Conservation (phyloP, 345 rosid species). For the Trapa bicornis region DNA sequence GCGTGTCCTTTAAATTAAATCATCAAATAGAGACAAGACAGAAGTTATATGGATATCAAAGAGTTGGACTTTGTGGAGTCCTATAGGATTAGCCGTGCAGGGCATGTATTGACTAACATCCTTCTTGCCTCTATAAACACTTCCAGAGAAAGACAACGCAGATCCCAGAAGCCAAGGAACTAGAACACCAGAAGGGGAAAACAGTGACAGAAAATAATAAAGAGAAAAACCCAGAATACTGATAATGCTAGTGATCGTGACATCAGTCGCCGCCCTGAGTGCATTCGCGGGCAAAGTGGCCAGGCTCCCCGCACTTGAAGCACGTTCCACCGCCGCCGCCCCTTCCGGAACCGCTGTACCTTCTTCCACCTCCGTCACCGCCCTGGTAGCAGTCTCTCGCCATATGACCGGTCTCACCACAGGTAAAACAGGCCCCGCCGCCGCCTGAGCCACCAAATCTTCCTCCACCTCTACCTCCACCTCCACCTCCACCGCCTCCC, state of each 20-base stretch:
- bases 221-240: not conserved
- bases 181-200: not conserved
- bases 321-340: slow-evolving; percentile 41
- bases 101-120: not conserved
- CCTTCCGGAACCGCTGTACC: slow-evolving; percentile 14
- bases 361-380: slow-evolving; percentile 24
- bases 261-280: slow-evolving; percentile 41
- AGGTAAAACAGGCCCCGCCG: slow-evolving; percentile 30
- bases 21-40: too few species aligned
- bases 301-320: slow-evolving; percentile 69
- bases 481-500: slow-evolving; percentile 23
- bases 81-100: not conserved
- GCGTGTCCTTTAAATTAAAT: too few species aligned
- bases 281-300: slow-evolving; percentile 85
- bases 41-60: too few species aligned
- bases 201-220: not conserved
- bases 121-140: not conserved
- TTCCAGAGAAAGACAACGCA: not conserved
- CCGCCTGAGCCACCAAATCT: slow-evolving; percentile 25
- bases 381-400: slow-evolving; percentile 43
- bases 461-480: slow-evolving; percentile 12
- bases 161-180: not conserved
- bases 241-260: not conserved
- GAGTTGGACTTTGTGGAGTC: not conserved
- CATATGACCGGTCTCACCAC: slow-evolving; percentile 37